Conservation (phyloP, 1,284 basidiomycete species). For the Cutaneotrichosporon cutaneum region DNA sequence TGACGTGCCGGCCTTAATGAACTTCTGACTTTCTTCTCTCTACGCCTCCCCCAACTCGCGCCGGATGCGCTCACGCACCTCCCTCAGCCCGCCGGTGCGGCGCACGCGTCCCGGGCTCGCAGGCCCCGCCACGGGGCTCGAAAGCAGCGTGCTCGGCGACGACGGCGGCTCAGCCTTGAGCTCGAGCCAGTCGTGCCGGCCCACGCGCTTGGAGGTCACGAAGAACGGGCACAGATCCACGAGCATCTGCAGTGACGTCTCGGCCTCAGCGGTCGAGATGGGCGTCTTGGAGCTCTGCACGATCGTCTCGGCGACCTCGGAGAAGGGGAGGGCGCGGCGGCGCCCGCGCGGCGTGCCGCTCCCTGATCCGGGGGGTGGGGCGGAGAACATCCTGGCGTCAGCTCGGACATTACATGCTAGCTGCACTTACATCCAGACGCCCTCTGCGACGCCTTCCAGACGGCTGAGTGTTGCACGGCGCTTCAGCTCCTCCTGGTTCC, state of each 20-base stretch:
- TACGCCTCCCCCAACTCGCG: constrained; percentile 41
- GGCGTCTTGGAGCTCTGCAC: constrained; percentile 54
- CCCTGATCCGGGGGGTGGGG: constrained; percentile 31
- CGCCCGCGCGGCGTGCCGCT: constrained; percentile 36
- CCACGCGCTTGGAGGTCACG: constrained; percentile 43
- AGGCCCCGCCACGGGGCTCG: constrained; percentile 22
- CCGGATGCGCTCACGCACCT: constrained; percentile 50
- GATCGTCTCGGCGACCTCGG: constrained; percentile 49
- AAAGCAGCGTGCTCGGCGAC: not conserved
- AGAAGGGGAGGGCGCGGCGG: constrained; percentile 47
- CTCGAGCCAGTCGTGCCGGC: constrained; percentile 50
- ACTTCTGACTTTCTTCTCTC: not conserved
- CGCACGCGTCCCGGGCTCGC: constrained; percentile 48
- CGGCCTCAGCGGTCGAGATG: constrained; percentile 52
- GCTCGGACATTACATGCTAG: not conserved
- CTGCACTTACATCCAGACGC: constrained; percentile 47
- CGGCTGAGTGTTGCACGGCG: constrained; percentile 50
- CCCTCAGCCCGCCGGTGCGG: constrained; percentile 40
- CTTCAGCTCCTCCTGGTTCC: constrained; percentile 48
- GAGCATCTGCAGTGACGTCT: constrained; percentile 48
- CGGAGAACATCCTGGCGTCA: constrained; percentile 40
- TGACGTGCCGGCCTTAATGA: not conserved
- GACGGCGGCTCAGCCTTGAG: constrained; percentile 38
- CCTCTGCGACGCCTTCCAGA: constrained; percentile 52
- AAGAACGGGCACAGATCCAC: constrained; percentile 53